These are phyloP conservation scores for Polysphondylium violaceum DNA, from an alignment of 78 protist species.

Conservation along the genomic window DNA sequence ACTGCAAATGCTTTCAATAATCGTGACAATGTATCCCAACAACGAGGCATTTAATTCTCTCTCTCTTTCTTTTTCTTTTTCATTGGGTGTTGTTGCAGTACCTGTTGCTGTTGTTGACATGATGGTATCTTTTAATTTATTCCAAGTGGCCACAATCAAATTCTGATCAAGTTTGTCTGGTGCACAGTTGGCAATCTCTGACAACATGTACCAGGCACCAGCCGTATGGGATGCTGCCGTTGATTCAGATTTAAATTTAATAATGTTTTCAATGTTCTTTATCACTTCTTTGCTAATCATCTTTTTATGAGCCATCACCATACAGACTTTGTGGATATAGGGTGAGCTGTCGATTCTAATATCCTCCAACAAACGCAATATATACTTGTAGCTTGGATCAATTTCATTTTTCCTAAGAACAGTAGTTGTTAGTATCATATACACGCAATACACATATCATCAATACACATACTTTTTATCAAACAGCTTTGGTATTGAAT, in stretches of 20 bases:
- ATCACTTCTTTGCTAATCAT: conserved; percentile 47
- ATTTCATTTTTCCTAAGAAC: not conserved
- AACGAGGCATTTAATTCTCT: too few relatives aligned
- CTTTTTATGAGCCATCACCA: conserved; percentile 49
- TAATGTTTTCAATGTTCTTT: conserved; percentile 7
- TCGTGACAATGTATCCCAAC: not conserved
- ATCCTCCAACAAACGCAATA: conserved; percentile 24
- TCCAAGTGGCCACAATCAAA: conserved; percentile 36
- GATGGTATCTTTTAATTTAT: conserved; percentile 5
- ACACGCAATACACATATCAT: too few relatives aligned
- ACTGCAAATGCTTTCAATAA: conserved; percentile 16
- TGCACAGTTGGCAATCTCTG: conserved; percentile 56
- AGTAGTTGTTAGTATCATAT: too few relatives aligned
- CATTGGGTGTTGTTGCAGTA: not conserved
- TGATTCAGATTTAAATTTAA: too few relatives aligned
- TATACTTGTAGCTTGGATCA: not conserved
- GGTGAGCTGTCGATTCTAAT: conserved; percentile 42
- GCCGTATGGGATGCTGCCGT: not conserved
- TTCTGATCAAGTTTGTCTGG: conserved; percentile 63
- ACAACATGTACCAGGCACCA: conserved; percentile 49
- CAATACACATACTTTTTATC: too few relatives aligned
- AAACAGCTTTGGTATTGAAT: conserved; percentile 7
- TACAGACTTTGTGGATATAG: conserved; percentile 45
- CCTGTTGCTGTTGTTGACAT: not conserved
- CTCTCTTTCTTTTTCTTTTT: not conserved